Evolutionary conservation across 257 asterid species (phyloP).

Genomic region (Misopates orontium): DNA sequence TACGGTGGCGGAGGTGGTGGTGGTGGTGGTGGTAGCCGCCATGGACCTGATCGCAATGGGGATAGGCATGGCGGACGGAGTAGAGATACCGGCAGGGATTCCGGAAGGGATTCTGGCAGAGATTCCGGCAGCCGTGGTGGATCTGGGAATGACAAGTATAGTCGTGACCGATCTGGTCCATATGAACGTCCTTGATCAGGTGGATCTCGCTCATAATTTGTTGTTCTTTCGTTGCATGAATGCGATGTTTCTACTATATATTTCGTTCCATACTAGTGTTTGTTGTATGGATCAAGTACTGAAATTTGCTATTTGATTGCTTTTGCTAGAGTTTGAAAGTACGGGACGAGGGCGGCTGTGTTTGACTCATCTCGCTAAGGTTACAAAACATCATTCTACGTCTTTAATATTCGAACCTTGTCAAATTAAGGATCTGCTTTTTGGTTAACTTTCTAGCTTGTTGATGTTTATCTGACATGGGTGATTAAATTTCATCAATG

Average conservation of each 20-base stretch:
- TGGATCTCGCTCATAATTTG: not conserved
- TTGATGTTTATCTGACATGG: not conserved
- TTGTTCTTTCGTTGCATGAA: too few relatives aligned
- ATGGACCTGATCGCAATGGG: slow-evolving; percentile 88
- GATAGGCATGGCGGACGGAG: slow-evolving; percentile 69
- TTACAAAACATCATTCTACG: slow-evolving; percentile 26
- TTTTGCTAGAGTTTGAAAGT: too few relatives aligned
- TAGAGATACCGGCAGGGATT: too few relatives aligned
- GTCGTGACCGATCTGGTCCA: slow-evolving; percentile 90
- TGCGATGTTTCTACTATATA: too few relatives aligned
- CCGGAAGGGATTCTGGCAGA: slow-evolving; percentile 7
- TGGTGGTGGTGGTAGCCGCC: slow-evolving; percentile 59
- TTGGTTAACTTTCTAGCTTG: slow-evolving; percentile 18
- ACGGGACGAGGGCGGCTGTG: slow-evolving; percentile 9
- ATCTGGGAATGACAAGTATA: slow-evolving; percentile 60
- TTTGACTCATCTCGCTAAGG: slow-evolving; percentile 23
- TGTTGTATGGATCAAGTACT: not conserved
- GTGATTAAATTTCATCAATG: too few relatives aligned
- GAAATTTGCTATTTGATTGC: not conserved
- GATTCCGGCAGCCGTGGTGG: slow-evolving; percentile 74
- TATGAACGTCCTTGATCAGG: slow-evolving; percentile 66
- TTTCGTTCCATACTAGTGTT: too few relatives aligned
- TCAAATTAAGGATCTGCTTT: slow-evolving; percentile 17
- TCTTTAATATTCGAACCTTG: slow-evolving; percentile 28
- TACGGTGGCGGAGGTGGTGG: slow-evolving; percentile 66